A percentile compares a stretch with the other conserved stretches of the same genome.
phyloP scores from a whole-genome alignment of 2,329 filamentous ascomycete species.

The Ramularia endophylla region DNA sequence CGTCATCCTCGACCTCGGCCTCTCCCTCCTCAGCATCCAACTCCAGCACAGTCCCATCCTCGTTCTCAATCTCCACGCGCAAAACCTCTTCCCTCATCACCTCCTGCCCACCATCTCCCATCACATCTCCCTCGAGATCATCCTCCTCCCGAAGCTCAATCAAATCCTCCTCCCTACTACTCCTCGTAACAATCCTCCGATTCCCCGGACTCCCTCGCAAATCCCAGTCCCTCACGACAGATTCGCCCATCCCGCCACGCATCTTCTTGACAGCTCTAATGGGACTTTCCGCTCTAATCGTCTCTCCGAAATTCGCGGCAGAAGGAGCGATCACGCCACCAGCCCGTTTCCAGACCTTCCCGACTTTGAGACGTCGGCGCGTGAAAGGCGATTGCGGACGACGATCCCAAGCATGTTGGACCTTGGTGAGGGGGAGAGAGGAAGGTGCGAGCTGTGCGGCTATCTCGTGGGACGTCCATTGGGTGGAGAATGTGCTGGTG shows the following conservation, averaged over 20 bases:
- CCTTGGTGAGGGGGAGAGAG: conserved; percentile 36
- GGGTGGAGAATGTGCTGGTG: conserved; percentile 3
- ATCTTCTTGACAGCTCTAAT: conserved; percentile 42
- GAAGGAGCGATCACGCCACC: conserved; percentile 3
- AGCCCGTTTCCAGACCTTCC: conserved; percentile 43
- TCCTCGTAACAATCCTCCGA: conserved; percentile 28
- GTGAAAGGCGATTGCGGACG: conserved; percentile 38
- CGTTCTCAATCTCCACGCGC: conserved; percentile 23
- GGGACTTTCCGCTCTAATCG: conserved; percentile 24
- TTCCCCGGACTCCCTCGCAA: conserved; percentile 21
- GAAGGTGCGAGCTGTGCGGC: conserved; percentile 36
- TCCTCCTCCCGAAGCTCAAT: conserved; percentile 20
- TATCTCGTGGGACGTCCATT: conserved; percentile 31
- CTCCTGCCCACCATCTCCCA: not conserved
- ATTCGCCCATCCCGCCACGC: conserved; percentile 24
- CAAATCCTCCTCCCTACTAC: conserved; percentile 15
- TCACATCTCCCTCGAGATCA: conserved; percentile 4
- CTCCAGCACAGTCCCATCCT: conserved; percentile 19
- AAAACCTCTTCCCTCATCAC: conserved; percentile 13
- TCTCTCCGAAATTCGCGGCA: too few relatives aligned
- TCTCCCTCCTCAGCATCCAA: conserved; percentile 10
- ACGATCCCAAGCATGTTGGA: conserved; percentile 46
- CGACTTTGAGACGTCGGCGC: conserved; percentile 27
- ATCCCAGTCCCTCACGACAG: conserved; percentile 25
- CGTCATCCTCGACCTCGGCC: conserved; percentile 15